Conservation (phyloP, 2,329 filamentous ascomycete species). For the Ceratocystis harringtonii region DNA sequence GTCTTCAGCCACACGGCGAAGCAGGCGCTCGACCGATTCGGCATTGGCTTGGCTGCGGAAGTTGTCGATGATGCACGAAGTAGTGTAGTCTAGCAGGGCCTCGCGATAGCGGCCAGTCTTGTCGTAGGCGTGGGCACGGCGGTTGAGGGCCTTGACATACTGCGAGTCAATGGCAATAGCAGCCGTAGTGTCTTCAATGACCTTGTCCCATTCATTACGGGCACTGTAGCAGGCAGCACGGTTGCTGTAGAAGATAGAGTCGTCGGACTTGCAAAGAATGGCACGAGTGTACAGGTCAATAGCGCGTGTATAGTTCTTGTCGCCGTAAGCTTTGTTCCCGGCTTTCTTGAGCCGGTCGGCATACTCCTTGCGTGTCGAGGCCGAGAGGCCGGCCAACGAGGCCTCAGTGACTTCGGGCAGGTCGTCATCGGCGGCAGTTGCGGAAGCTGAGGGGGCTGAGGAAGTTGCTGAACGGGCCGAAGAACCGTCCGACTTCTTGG, state of each 20-base stretch:
- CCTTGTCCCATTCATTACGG: slow-evolving; percentile 82
- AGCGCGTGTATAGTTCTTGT: slow-evolving; percentile 83
- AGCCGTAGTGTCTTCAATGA: slow-evolving; percentile 91
- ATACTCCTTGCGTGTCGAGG: slow-evolving; percentile 66
- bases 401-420: slow-evolving; percentile 51
- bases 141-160: slow-evolving; percentile 96
- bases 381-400: slow-evolving; percentile 36
- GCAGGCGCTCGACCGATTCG: slow-evolving; percentile 74
- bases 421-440: slow-evolving; percentile 44
- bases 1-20: slow-evolving; percentile 92
- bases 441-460: slow-evolving; percentile 8
- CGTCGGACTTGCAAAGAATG: slow-evolving; percentile 91
- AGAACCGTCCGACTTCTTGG: slow-evolving; percentile 17
- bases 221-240: slow-evolving; percentile 95
- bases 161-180: slow-evolving; percentile 85
- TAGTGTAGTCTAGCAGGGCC: slow-evolving; percentile 91
- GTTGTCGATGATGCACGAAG: slow-evolving; percentile 95
- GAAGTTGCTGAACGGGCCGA: slow-evolving; percentile 9
- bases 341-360: slow-evolving; percentile 85
- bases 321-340: slow-evolving; percentile 90
- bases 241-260: slow-evolving; percentile 98
- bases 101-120: slow-evolving; percentile 83
- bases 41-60: slow-evolving; percentile 88
- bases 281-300: slow-evolving; percentile 93
- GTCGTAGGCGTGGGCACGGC: slow-evolving; percentile 91